A percentile compares a stretch with the other conserved stretches of the same genome.
Conservation (phyloP, 2,329 filamentous ascomycete genomes). For the Colletotrichum chlorophyti region DNA sequence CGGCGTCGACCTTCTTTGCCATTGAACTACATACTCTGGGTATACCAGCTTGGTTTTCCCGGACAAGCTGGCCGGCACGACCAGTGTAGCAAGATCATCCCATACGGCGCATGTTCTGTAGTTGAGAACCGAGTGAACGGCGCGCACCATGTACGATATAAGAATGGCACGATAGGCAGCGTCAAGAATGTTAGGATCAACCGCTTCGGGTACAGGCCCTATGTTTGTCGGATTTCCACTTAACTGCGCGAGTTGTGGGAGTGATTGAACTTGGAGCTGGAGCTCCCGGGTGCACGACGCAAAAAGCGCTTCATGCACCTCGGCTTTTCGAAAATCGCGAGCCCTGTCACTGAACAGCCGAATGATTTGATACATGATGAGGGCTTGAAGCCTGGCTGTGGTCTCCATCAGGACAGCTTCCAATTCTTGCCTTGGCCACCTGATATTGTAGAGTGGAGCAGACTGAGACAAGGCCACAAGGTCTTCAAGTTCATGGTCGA, state of each 20-base stretch:
- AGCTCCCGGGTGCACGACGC: slow-evolving; percentile 10
- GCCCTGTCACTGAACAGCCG: background rate
- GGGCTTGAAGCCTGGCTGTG: background rate
- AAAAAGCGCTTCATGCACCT: background rate
- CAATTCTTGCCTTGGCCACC: background rate
- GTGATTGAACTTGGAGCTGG: background rate
- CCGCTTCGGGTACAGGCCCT: background rate
- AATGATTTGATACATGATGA: slow-evolving; percentile 16
- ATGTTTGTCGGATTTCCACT: background rate
- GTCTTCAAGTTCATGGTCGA: background rate
- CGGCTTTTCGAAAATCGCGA: background rate
- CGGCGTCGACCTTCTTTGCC: background rate
- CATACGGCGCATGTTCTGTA: slow-evolving; percentile 1
- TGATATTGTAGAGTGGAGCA: background rate
- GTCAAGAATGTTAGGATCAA: background rate
- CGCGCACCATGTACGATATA: slow-evolving; percentile 7
- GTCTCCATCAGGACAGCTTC: background rate
- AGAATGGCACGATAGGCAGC: slow-evolving; percentile 2
- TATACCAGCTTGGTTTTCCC: background rate
- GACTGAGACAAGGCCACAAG: background rate
- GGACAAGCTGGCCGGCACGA: background rate
- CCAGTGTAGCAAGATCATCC: slow-evolving; percentile 1
- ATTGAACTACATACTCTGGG: slow-evolving; percentile 10
- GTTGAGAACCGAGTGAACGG: slow-evolving; percentile 4
- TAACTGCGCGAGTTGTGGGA: background rate